Evolutionary conservation across 208 protist genomes (phyloP).

Genomic region (Leishmania tarentolae): DNA sequence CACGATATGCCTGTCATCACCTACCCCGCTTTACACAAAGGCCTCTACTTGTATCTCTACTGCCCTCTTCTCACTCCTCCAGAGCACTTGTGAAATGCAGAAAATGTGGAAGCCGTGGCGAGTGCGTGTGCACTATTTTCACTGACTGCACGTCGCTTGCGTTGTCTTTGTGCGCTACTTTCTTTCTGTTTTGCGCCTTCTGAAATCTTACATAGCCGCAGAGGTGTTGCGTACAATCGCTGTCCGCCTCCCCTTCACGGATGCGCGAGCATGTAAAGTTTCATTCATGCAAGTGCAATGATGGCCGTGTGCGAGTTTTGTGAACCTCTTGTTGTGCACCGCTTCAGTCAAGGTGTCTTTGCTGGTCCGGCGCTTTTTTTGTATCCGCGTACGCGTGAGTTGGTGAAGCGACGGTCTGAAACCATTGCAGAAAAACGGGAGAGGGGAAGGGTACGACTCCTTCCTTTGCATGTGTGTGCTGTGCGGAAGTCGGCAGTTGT

Average conservation of each 20-base stretch:
- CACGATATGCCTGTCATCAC: neutral
- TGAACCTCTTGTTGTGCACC: neutral
- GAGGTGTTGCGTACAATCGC: neutral
- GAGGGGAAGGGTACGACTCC: neutral
- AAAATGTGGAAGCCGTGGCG: neutral
- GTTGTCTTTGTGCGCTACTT: neutral
- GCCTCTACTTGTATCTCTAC: neutral
- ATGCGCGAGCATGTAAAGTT: neutral
- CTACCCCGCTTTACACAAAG: neutral
- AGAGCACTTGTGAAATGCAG: neutral
- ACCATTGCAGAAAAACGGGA: neutral
- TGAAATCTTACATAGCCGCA: neutral
- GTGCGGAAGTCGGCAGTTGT: neutral
- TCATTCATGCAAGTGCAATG: neutral
- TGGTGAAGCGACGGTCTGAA: neutral
- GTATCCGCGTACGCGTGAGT: neutral
- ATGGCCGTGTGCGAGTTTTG: neutral
- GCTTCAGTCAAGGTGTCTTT: neutral
- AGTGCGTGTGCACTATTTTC: too few relatives aligned
- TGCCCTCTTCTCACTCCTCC: neutral
- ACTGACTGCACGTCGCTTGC: neutral
- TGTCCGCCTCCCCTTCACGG: neutral
- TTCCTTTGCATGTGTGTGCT: neutral
- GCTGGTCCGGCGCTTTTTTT: neutral
- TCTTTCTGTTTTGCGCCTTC: neutral